These are phyloP conservation scores for Zizania palustris DNA, from an alignment of 202 grass and related monocot genomes.

Conservation along the genomic window DNA sequence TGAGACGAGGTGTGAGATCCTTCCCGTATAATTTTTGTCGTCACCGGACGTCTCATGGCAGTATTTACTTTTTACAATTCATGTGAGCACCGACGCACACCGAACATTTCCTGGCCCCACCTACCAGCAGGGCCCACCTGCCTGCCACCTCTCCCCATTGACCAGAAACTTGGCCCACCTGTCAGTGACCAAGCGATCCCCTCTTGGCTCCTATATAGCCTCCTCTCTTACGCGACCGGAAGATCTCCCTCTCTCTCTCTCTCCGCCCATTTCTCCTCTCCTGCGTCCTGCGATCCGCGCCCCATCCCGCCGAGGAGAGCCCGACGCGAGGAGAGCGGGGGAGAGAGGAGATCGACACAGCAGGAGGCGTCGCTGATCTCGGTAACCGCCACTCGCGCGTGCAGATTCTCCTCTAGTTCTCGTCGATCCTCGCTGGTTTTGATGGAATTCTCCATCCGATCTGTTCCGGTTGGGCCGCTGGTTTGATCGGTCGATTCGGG, in stretches of 20 bases:
- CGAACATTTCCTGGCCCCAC: conserved; percentile 8
- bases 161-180: neutral
- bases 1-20: too few species aligned
- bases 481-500: neutral
- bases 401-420: neutral
- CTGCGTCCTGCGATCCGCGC: conserved; percentile 22
- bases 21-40: too few species aligned
- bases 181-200: conserved; percentile 6
- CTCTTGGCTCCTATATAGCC: neutral
- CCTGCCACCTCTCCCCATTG: neutral
- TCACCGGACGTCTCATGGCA: too few species aligned
- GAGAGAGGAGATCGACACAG: conserved; percentile 11
- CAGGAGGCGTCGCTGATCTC: conserved; percentile 8
- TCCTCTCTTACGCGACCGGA: neutral
- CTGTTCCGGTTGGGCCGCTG: neutral
- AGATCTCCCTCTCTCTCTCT: conserved; percentile 5
- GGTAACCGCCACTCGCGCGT: conserved; percentile 33
- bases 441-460: neutral
- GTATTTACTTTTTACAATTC: too few species aligned
- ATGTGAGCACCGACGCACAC: neutral
- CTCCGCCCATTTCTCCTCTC: conserved; percentile 20
- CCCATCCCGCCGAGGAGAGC: neutral
- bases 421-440: neutral
- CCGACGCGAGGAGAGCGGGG: conserved; percentile 34
- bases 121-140: neutral